Conservation (phyloP, 768 basidiomycete genomes). For the Chalciporus sphaerocephalus region DNA sequence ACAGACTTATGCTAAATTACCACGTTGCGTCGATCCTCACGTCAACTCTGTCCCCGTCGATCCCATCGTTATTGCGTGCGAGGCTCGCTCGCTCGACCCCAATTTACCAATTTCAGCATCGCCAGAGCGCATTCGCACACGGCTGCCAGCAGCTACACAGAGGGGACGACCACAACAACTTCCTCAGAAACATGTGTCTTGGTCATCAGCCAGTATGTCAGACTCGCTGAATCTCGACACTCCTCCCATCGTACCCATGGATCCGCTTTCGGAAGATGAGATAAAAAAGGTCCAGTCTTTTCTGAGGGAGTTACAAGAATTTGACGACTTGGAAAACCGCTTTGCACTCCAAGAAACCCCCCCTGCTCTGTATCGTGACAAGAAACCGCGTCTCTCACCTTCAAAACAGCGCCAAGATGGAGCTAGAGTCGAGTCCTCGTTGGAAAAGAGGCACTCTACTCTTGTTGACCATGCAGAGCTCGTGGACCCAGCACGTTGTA, state of each 20-base stretch:
- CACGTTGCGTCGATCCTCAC: not conserved
- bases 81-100: constrained; percentile 10
- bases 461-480: not conserved
- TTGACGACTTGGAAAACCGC: constrained; percentile 5
- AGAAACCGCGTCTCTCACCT: not conserved
- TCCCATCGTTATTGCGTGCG: not conserved
- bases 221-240: not conserved
- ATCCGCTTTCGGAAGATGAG: constrained; percentile 12
- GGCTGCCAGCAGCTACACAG: not conserved
- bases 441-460: constrained; percentile 12
- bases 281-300: constrained; percentile 11
- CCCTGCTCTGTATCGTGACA: constrained; percentile 1
- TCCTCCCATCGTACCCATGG: not conserved
- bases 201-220: not conserved
- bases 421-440: constrained; percentile 11
- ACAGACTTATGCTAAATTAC: not conserved
- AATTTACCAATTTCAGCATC: constrained; percentile 1
- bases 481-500: constrained; percentile 20
- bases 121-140: not conserved
- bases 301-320: constrained; percentile 13
- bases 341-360: constrained; percentile 8
- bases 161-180: not conserved
- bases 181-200: not conserved
- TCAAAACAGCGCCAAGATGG: not conserved
- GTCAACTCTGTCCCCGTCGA: not conserved